phyloP scores from a whole-genome alignment of 305 asterid genomes.

The Fraxinus latifolia region DNA sequence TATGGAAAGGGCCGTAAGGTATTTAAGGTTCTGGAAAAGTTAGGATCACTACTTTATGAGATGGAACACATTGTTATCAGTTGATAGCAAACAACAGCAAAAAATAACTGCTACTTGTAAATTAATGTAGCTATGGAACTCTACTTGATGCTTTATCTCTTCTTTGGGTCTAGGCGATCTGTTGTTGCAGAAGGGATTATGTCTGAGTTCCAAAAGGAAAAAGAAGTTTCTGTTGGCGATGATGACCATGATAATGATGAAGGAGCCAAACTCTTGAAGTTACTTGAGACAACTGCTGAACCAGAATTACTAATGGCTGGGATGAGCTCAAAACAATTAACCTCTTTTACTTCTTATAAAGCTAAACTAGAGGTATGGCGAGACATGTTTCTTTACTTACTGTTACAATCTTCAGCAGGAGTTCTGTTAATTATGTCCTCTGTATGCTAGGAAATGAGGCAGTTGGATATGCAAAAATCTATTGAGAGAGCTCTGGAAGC shows the following conservation, averaged over 20 bases:
- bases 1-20: neutral
- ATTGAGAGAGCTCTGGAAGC: slow-evolving; percentile 71
- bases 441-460: slow-evolving; percentile 54
- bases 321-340: slow-evolving; percentile 79
- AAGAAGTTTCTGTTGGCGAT: slow-evolving; percentile 38
- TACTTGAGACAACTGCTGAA: slow-evolving; percentile 93
- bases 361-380: slow-evolving; percentile 73
- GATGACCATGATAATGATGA: slow-evolving; percentile 70
- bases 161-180: slow-evolving; percentile 51
- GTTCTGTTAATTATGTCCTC: slow-evolving; percentile 17
- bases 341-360: slow-evolving; percentile 69
- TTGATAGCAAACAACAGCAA: neutral
- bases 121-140: slow-evolving; percentile 2
- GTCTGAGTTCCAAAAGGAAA: slow-evolving; percentile 60
- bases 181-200: slow-evolving; percentile 69
- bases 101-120: neutral
- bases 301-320: slow-evolving; percentile 97
- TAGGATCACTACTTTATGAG: neutral
- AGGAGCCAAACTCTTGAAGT: slow-evolving; percentile 87
- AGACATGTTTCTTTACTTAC: slow-evolving; percentile 17
- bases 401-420: neutral
- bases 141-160: slow-evolving; percentile 4
- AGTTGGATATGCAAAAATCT: slow-evolving; percentile 58
- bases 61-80: neutral
- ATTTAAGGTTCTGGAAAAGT: neutral